Base-by-base conservation (phyloP, 2,329 filamentous ascomycete species). In the Fonsecaea nubica region DNA sequence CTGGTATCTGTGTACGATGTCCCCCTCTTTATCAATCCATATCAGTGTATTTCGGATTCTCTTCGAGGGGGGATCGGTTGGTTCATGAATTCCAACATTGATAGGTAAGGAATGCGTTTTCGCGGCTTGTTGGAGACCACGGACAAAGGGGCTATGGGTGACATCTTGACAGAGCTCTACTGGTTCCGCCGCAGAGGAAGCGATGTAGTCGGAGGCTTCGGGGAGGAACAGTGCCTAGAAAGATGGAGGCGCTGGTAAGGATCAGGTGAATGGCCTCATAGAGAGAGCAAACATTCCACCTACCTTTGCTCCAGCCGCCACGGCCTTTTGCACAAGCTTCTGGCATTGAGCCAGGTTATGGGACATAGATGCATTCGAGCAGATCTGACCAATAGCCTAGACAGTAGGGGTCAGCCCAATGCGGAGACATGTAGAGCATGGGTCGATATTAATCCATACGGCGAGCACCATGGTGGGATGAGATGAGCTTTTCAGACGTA, bases 191-290 rank as follows among this genome's bases (percentile, higher is more conserved):
- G 89, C 83, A 0, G 87, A 89, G 1, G 85, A 82, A 21, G 88
- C 90, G 73, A 97, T 93, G 82, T 97, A 97, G 80, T 97, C 93
- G 64, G 87, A 88, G 30, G 94, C 94, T 84, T 97, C 94, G 12
- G 94, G 94, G 61, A 97, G 89, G 81, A 98, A 97, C 58, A 97
- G 86, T 18, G 91, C 87, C 86, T 91, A 68, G 62, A 65, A 25
- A 45, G 56, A 35, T 15, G 32, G 21, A 12, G 18, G 48, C 33
- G 33, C 54, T 53, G 52, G 64, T 69, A 21, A 68, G 62, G 63
- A 68, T 55, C n/a, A 40, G 55, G 61, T 66, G 48, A 60, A 60
- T 60, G 68, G 45, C 35, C 66, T 58, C 55, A 60, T 56, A 36
- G 50, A 65, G 33, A 36, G 56, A 13, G 45, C 13, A 38, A 38